These are phyloP conservation scores for Stagonosporopsis rhizophila DNA, from an alignment of 2,329 filamentous ascomycete genomes.

Conservation along the genomic window DNA sequence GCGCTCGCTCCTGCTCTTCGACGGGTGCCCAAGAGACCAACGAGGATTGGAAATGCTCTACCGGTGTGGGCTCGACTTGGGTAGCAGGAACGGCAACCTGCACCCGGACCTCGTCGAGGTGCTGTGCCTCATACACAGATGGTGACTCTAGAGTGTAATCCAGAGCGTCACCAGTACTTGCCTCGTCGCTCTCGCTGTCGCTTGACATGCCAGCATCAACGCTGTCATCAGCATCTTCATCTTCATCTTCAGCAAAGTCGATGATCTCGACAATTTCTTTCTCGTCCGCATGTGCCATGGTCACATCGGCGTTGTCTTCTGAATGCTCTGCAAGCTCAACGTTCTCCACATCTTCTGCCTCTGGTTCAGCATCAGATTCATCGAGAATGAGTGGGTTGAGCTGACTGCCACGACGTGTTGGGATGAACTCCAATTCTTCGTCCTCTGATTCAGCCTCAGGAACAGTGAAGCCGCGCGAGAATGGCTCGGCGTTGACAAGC, in stretches of 20 bases:
- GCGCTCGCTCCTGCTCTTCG: not conserved
- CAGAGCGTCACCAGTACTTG: not conserved
- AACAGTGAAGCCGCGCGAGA: slow-evolving; percentile 41
- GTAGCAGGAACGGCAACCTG: not conserved
- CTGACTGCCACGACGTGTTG: slow-evolving; percentile 31
- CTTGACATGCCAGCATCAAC: not conserved
- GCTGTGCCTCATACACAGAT: not conserved
- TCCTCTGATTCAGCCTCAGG: slow-evolving; percentile 43
- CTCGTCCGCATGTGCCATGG: not conserved
- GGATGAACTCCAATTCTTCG: slow-evolving; percentile 27
- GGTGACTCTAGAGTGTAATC: not conserved
- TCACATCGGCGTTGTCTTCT: not conserved
- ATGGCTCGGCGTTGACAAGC: slow-evolving; percentile 15
- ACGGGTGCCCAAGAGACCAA: not conserved
- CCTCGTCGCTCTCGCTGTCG: slow-evolving; percentile 10
- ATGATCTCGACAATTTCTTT: not conserved
- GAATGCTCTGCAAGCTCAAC: slow-evolving; percentile 14
- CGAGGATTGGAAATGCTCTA: not conserved
- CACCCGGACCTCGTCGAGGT: not conserved
- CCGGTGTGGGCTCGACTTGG: not conserved
- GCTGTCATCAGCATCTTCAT: not conserved
- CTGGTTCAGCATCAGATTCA: slow-evolving; percentile 30
- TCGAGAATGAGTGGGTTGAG: slow-evolving; percentile 41
- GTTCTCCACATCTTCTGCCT: slow-evolving; percentile 27
- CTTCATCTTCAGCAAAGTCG: slow-evolving; percentile 1